Base-by-base conservation (phyloP, 2,329 filamentous ascomycete species). In the Cordyceps cicadae region DNA sequence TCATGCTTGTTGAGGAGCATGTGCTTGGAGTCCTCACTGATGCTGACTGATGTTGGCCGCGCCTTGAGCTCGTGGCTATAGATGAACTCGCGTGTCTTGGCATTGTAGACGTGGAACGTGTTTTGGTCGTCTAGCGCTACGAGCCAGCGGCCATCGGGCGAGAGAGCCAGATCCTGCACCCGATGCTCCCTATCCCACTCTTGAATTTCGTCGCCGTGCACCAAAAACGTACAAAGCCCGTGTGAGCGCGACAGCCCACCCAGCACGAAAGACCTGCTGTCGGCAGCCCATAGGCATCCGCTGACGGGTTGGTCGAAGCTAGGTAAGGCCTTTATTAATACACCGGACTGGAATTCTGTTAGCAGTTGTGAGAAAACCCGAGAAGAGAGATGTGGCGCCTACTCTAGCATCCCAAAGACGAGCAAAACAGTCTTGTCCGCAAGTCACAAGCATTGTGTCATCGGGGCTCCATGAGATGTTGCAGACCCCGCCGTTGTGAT, bases 401-500 rank as follows among this genome's bases (percentile, higher is more conserved):
- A 90, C 88, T 66, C 80, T 76, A 17, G 81, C 77, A 72, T 92
- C 84, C 89, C 90, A 96, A 63, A 96, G 74, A 41, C 87, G 82
- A 1, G 90, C 91, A 63, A 81, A 82, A 51, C 82, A 83, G 69
- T 96, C 90, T 65, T 85, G 81, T 17, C 85, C 89, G 71, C 93
- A 97, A 17, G 88, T 93, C 45, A 97, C 85, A 39, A 99, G 79
- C 75, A 90, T 90, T 1, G 82, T 82, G 74, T 96, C 90, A 72
- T 99, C 91, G 5, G 92, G 94, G 70, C 92, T 97, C 90, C 94
- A 99, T 1, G 90, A 81, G 4, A 96, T 76, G 68, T 92, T 91
- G 21, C 89, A 87, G 14, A 97, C 87, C 1, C 89, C 88, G 3
- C 76, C 77, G 1, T 83, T 79, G 67, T 95, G 90, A 4, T 87